Evolutionary conservation across 164 flowering plant genomes (phyloP).

Genomic region (Aristolochia contorta): DNA sequence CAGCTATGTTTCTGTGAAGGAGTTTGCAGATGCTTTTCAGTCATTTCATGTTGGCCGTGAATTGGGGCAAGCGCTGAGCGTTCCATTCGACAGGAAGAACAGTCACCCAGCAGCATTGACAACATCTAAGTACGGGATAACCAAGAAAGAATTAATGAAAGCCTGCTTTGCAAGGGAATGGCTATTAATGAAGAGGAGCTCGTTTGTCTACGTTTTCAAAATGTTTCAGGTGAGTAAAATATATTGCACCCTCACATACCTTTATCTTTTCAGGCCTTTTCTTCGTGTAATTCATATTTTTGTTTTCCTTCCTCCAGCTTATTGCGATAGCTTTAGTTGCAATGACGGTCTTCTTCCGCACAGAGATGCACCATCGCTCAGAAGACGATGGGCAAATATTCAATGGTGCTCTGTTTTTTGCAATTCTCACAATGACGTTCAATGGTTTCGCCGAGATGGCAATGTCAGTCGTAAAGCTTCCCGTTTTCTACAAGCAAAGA

Average conservation of each 20-base stretch:
- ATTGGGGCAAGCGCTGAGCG: conserved; percentile 34
- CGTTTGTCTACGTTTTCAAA: conserved; percentile 54
- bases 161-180: conserved; percentile 49
- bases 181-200: conserved; percentile 69
- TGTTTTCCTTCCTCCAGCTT: conserved; percentile 4
- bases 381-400: conserved; percentile 7
- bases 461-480: conserved; percentile 13
- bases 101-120: conserved; percentile 57
- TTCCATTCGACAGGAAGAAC: conserved; percentile 52
- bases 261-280: neutral
- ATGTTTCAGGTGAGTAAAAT: conserved; percentile 39
- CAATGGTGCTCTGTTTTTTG: conserved; percentile 13
- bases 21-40: conserved; percentile 53
- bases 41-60: conserved; percentile 45
- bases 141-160: conserved; percentile 44
- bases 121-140: conserved; percentile 41
- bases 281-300: neutral
- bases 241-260: too few relatives aligned
- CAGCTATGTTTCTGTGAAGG: conserved; percentile 31
- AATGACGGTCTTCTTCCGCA: conserved; percentile 14
- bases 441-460: conserved; percentile 13
- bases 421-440: conserved; percentile 1
- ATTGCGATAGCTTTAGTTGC: conserved; percentile 3
- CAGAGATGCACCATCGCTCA: conserved; percentile 11
- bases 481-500: conserved; percentile 19